These are phyloP conservation scores for Pythium phragmiticola DNA, from an alignment of 352 stramenopile genomes.

Conservation along the genomic window DNA sequence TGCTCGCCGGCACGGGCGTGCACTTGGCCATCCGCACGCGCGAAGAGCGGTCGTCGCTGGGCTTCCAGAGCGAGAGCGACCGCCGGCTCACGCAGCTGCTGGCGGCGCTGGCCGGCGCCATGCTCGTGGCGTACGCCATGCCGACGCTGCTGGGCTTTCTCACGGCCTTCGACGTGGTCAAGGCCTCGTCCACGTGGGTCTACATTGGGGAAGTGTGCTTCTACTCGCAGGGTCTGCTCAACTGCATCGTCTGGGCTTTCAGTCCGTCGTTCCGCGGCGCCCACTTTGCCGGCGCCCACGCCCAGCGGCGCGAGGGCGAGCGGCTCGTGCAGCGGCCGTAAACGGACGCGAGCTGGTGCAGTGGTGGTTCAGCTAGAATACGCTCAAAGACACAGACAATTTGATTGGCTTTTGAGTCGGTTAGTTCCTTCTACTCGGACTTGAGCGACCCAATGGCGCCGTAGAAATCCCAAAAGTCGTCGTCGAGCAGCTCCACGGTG, in stretches of 20 bases:
- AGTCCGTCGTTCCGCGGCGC: conserved; percentile 25
- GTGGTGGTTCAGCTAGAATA: not conserved
- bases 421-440: conserved; percentile 23
- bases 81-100: conserved; percentile 24
- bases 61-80: conserved; percentile 32
- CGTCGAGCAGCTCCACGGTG: conserved; percentile 62
- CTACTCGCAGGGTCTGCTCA: conserved; percentile 36
- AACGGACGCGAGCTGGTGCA: not conserved
- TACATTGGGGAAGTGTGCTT: conserved; percentile 39
- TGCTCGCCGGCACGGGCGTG: conserved; percentile 23
- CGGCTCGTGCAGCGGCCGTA: conserved; percentile 21
- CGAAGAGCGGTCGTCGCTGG: conserved; percentile 23
- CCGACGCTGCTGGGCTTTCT: conserved; percentile 26
- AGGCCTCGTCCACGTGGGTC: conserved; percentile 22
- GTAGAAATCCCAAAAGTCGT: conserved; percentile 86
- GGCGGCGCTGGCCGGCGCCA: conserved; percentile 3
- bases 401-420: not conserved
- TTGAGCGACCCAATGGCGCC: conserved; percentile 63
- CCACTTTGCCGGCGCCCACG: conserved; percentile 12
- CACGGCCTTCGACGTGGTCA: conserved; percentile 19
- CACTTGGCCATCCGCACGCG: conserved; percentile 26
- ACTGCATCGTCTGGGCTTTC: conserved; percentile 36
- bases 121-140: conserved; percentile 21
- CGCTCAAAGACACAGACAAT: too few relatives aligned
- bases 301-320: conserved; percentile 19